phyloP scores from a whole-genome alignment of 78 protist genomes.

The Dictyostelium intermedium region DNA sequence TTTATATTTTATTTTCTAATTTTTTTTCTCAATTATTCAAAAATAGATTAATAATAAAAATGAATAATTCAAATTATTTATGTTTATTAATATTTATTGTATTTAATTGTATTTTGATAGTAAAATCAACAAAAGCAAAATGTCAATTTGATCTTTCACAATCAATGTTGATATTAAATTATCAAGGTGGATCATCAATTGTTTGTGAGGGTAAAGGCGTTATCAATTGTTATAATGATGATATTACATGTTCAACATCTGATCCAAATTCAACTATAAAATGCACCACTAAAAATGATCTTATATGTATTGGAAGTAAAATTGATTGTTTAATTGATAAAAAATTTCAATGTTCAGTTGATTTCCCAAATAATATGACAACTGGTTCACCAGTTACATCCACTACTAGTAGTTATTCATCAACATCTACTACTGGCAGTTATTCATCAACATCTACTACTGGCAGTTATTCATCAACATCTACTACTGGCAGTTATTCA shows the following conservation, averaged over 20 bases:
- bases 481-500: neutral
- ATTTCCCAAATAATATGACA: neutral
- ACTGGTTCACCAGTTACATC: neutral
- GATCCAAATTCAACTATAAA: neutral
- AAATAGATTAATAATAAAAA: neutral
- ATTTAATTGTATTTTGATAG: neutral
- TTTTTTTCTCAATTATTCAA: neutral
- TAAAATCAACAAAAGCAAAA: neutral
- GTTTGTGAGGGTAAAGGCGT: neutral
- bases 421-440: neutral
- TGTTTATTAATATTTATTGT: neutral
- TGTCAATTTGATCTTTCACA: neutral
- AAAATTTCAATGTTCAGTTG: neutral
- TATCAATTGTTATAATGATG: neutral
- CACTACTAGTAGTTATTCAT: neutral
- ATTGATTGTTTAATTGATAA: neutral
- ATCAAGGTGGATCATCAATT: neutral
- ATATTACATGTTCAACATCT: neutral
- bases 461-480: neutral
- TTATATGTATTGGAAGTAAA: neutral
- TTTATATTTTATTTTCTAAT: too few relatives aligned
- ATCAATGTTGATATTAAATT: neutral
- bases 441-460: neutral
- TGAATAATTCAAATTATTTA: neutral
- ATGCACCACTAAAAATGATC: neutral